These are phyloP conservation scores for Cucurbita argyrosperma DNA, from an alignment of 306 rosid genomes.

Conservation along the genomic window DNA sequence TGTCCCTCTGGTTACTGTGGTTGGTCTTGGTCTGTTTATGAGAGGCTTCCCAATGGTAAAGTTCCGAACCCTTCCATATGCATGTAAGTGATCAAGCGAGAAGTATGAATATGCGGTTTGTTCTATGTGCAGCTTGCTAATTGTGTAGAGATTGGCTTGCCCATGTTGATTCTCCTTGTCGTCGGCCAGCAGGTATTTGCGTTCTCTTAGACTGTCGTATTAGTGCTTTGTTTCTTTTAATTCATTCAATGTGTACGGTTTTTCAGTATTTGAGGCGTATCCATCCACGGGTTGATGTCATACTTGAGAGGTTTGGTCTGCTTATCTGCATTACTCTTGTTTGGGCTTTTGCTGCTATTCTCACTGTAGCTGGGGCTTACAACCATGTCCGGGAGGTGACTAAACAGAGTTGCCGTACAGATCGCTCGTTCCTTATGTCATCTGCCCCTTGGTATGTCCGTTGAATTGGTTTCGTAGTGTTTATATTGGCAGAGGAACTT, in stretches of 20 bases:
- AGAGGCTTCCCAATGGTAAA: constrained; percentile 84
- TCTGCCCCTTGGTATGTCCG: constrained; percentile 66
- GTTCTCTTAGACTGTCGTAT: not conserved
- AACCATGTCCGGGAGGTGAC: constrained; percentile 36
- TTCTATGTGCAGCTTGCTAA: constrained; percentile 51
- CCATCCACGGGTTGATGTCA: constrained; percentile 12
- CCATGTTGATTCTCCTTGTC: constrained; percentile 72
- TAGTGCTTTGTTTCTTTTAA: not conserved
- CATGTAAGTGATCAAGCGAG: not conserved
- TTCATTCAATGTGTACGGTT: not conserved
- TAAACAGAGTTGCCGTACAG: constrained; percentile 60
- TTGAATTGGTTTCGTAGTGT: not conserved
- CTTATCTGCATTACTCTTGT: constrained; percentile 50
- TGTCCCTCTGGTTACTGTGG: constrained; percentile 62
- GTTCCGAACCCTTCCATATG: not conserved
- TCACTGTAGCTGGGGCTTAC: constrained; percentile 76
- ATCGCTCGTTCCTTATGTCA: constrained; percentile 50
- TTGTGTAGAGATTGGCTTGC: constrained; percentile 77
- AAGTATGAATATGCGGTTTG: constrained; percentile 16
- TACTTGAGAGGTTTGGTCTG: constrained; percentile 58
- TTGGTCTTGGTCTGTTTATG: constrained; percentile 66
- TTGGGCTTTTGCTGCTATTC: constrained; percentile 86
- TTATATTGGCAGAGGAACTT: not conserved
- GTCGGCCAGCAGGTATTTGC: constrained; percentile 57
- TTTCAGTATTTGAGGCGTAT: constrained; percentile 48